These are phyloP conservation scores for Plasmodium fragile DNA, from an alignment of 169 alveolate genomes.

Conservation along the genomic window DNA sequence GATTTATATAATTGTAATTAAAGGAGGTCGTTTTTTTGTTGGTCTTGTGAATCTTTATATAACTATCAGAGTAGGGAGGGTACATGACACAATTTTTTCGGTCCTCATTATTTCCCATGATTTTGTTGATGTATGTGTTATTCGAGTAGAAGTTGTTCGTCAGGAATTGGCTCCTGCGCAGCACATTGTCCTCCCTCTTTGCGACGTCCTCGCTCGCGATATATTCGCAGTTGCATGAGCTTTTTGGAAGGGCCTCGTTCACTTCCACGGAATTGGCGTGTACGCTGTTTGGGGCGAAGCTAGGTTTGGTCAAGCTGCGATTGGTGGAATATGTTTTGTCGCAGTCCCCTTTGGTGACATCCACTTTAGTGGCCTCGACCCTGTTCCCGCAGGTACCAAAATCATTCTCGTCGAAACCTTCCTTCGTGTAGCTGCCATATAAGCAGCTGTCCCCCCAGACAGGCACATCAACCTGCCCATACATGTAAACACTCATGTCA, in stretches of 20 bases:
- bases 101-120: slow-evolving; percentile 17
- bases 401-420: background rate
- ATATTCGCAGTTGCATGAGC: background rate
- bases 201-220: background rate
- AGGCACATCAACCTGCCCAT: slow-evolving; percentile 6
- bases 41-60: slow-evolving; percentile 8
- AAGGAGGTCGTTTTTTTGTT: slow-evolving; percentile 34
- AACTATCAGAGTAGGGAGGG: slow-evolving; percentile 27
- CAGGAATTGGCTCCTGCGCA: background rate
- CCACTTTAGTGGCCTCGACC: background rate
- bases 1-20: slow-evolving; percentile 20
- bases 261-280: background rate
- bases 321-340: background rate
- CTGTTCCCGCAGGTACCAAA: background rate
- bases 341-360: background rate
- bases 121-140: slow-evolving; percentile 16
- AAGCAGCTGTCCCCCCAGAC: background rate
- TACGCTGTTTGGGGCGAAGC: background rate
- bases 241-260: background rate
- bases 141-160: slow-evolving; percentile 22
- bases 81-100: background rate
- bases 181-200: background rate
- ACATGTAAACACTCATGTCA: slow-evolving; percentile 67
- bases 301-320: background rate
- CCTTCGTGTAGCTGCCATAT: slow-evolving; percentile 14